Evolutionary conservation across 1,139 yeast species (phyloP).

Genomic region (Kodamaea sp.): DNA sequence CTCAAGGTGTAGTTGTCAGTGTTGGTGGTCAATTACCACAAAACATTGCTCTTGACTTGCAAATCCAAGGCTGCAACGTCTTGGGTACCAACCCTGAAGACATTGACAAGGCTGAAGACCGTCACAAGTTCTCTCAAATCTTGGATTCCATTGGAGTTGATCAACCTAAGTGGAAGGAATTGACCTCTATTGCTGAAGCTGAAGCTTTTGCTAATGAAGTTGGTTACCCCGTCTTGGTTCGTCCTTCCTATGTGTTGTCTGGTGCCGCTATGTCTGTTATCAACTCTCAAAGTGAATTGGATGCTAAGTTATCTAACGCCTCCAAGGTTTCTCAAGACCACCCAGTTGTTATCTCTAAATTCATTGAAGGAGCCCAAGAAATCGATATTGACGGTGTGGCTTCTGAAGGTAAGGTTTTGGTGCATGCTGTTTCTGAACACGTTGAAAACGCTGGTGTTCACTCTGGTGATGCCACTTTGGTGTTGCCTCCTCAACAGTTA

Average conservation of each 20-base stretch:
- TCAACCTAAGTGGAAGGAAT: slow-evolving; percentile 98
- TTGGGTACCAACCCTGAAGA: slow-evolving; percentile 94
- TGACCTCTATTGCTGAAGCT: slow-evolving; percentile 84
- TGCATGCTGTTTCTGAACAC: slow-evolving; percentile 97
- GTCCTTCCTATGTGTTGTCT: slow-evolving; percentile 95
- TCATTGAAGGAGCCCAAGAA: slow-evolving; percentile 93
- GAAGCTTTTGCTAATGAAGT: slow-evolving; percentile 81
- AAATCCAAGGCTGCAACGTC: slow-evolving; percentile 81
- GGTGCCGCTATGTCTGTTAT: slow-evolving; percentile 99
- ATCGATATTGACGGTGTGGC: slow-evolving; percentile 98
- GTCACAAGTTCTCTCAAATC: slow-evolving; percentile 95
- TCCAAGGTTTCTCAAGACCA: slow-evolving; percentile 92
- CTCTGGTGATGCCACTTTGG: slow-evolving; percentile 96
- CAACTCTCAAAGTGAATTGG: slow-evolving; percentile 74
- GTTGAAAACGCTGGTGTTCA: slow-evolving; percentile 99
- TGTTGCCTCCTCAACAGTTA: slow-evolving; percentile 84
- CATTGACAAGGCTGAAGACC: slow-evolving; percentile 96
- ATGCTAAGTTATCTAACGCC: slow-evolving; percentile 78
- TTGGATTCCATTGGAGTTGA: slow-evolving; percentile 86
- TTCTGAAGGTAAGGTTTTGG: slow-evolving; percentile 77
- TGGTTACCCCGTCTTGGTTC: slow-evolving; percentile 92
- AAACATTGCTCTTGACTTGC: slow-evolving; percentile 86
- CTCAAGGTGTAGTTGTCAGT: slow-evolving; percentile 90
- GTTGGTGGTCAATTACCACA: slow-evolving; percentile 99
- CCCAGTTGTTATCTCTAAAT: slow-evolving; percentile 96